Conservation (phyloP, 305 asterid genomes). For the Plantago rigida region DNA sequence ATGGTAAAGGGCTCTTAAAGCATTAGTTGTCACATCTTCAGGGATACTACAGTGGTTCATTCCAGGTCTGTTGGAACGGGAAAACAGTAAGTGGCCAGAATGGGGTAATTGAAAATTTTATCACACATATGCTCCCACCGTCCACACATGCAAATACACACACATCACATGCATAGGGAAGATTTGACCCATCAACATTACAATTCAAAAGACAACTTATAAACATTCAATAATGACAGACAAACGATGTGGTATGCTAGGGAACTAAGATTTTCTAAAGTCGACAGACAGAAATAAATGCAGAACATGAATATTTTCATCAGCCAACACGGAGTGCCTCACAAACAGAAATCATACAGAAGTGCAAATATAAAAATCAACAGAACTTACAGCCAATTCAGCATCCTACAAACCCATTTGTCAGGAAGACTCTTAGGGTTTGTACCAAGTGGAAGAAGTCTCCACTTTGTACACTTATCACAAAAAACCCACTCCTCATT, state of each 20-base stretch:
- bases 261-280: not conserved
- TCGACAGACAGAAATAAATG: not conserved
- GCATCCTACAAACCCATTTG: constrained; percentile 91
- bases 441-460: constrained; percentile 85
- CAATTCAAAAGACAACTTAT: too few relatives aligned
- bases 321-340: not conserved
- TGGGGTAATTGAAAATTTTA: not conserved
- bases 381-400: constrained; percentile 86
- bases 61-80: constrained; percentile 58
- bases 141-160: not conserved
- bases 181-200: not conserved
- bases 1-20: constrained; percentile 65
- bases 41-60: constrained; percentile 75
- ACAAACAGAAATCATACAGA: constrained; percentile 20
- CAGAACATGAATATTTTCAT: not conserved
- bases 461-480: constrained; percentile 81
- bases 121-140: not conserved
- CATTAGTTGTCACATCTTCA: constrained; percentile 80
- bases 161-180: not conserved
- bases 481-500: constrained; percentile 88
- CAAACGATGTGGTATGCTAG: too few relatives aligned
- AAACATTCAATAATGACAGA: too few relatives aligned
- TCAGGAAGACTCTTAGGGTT: constrained; percentile 74
- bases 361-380: constrained; percentile 9
- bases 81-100: constrained; percentile 26